A percentile compares a stretch with the other conserved stretches of the same genome.
Evolutionary conservation across 768 basidiomycete species (phyloP).

Genomic region (Russula dissimulans): DNA sequence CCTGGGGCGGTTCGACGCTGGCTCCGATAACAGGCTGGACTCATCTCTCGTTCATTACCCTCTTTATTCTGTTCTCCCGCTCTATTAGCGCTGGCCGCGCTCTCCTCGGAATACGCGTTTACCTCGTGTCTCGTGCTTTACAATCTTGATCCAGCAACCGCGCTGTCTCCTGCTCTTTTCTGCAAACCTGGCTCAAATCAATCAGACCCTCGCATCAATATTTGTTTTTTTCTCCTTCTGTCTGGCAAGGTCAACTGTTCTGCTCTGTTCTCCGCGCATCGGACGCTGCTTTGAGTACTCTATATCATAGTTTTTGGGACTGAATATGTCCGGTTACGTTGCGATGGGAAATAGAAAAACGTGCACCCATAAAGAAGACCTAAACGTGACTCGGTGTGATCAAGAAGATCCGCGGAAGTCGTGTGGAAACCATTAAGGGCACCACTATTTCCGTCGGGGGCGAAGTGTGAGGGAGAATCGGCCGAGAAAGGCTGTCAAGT

Average conservation of each 20-base stretch:
- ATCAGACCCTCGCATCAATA: neutral
- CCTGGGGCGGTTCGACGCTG: conserved; percentile 10
- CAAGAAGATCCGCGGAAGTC: neutral
- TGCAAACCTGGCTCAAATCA: neutral
- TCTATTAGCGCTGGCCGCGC: neutral
- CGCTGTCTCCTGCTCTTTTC: neutral
- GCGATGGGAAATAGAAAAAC: neutral
- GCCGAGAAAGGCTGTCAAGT: neutral
- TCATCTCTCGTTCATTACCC: neutral
- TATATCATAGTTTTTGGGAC: conserved; percentile 4
- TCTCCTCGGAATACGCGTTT: neutral
- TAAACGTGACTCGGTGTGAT: neutral
- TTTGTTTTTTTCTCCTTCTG: neutral
- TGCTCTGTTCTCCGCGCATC: neutral
- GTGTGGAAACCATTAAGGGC: neutral
- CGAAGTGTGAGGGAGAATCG: neutral
- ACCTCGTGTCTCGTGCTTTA: neutral
- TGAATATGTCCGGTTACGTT: conserved; percentile 4
- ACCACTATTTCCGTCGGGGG: neutral
- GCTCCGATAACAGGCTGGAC: conserved; percentile 1
- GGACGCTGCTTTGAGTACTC: neutral
- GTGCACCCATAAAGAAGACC: neutral
- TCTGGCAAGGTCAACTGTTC: neutral
- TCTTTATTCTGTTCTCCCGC: neutral
- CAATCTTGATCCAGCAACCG: neutral